Base-by-base conservation (phyloP, 2,329 filamentous ascomycete genomes). In the Colletotrichum paranaense region DNA sequence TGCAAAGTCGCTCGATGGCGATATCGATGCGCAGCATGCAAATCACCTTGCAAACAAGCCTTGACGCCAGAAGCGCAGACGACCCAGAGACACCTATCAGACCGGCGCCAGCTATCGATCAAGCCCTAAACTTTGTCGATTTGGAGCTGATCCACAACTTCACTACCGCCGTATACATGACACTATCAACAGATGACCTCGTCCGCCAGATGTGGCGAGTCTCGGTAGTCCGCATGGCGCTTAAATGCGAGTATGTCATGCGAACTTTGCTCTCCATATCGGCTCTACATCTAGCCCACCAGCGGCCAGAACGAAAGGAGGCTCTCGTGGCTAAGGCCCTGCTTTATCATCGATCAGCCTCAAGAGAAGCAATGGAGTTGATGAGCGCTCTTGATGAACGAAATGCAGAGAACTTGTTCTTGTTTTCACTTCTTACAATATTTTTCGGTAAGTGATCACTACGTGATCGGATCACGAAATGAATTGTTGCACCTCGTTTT, bases 101-200 rank as follows among this genome's bases (percentile, higher is more conserved):
- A 2, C 19, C 16, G 8, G 6, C 56, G 4, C n/a, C 56, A 1
- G 55, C 67, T 2, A 32, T 84, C 14, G 53, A 55, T 46, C 67
- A 53, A 52, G 69, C 76, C 8, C 77, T 85, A 22, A 84, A 85
- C 53, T 75, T 87, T 1, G 76, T 83, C 9, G 86, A 89, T 67
- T 80, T 89, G 16, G 87, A 89, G 74, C 82, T 90, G 1, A 81
- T 90, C 3, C 87, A 90, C 77, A 87, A 90, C 78, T 90, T 84
- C 74, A 84, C 83, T 32, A 86, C 84, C 0, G 84, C 84, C 7
- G 89, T 88, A 0, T 84, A 83, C 68, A 80, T 82, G 28, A 88
- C 87, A 0, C 78, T 89, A 3, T 83, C 84, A 4, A 80, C 78
- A 7, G 83, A 86, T 35, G 80, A 83, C 0, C 75, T 79, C 11